These are phyloP conservation scores for Mycena galopus DNA, from an alignment of 768 basidiomycete species.

Conservation along the genomic window DNA sequence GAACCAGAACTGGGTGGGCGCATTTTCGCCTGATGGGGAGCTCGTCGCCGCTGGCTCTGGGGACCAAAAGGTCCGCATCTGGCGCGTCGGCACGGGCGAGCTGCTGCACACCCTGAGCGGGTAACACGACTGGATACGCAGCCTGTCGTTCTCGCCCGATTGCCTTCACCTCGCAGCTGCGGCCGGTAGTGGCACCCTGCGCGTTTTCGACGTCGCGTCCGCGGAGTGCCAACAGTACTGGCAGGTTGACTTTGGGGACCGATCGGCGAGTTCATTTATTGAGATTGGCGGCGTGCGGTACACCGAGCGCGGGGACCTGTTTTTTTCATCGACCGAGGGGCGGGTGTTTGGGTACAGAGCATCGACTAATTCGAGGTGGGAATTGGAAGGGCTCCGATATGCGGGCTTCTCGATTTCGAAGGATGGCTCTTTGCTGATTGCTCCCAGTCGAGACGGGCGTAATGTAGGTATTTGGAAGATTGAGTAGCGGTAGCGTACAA, in stretches of 20 bases:
- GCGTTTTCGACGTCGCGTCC: not conserved
- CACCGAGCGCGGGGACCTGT: conserved; percentile 2
- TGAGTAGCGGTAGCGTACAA: not conserved
- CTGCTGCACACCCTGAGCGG: not conserved
- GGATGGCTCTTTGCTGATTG: not conserved
- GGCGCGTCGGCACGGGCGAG: not conserved
- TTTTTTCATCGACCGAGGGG: conserved; percentile 7
- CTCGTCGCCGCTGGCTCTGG: not conserved
- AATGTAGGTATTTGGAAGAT: not conserved
- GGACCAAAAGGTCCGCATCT: not conserved
- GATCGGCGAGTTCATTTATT: not conserved
- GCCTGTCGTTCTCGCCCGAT: not conserved
- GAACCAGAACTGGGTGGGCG: not conserved
- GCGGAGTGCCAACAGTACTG: conserved; percentile 3
- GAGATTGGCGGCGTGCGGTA: not conserved
- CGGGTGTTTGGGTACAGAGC: conserved; percentile 11
- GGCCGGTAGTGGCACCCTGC: not conserved
- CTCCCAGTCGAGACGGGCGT: not conserved
- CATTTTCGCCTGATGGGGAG: not conserved
- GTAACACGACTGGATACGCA: not conserved
- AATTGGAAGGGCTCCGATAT: not conserved
- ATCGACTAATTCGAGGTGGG: conserved; percentile 2
- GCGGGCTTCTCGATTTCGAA: not conserved
- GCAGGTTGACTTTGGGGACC: not conserved
- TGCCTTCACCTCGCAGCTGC: not conserved